Conservation (phyloP, 495 filamentous ascomycete species). For the Saxispiralis lemnorum region DNA sequence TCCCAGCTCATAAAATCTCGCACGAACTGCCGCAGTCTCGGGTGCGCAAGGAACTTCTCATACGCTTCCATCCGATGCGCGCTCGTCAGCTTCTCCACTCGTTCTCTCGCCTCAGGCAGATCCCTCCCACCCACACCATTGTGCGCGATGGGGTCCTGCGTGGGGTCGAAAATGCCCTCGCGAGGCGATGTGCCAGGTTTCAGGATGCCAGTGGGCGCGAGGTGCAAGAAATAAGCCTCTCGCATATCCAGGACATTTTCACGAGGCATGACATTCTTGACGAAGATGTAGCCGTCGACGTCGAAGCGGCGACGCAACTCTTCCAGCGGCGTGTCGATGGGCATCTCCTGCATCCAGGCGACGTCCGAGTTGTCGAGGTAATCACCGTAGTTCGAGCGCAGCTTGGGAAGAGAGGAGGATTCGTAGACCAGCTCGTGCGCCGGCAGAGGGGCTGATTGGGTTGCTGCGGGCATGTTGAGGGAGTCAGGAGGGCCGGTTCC, state of each 20-base stretch:
- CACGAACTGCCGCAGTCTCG: constrained; percentile 11
- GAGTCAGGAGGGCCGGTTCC: no score
- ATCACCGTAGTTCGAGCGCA: constrained; percentile 16
- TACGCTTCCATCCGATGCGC: constrained; percentile 14
- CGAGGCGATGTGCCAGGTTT: constrained; percentile 10
- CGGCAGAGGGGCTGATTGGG: constrained; percentile 9
- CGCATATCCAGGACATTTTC: constrained; percentile 14
- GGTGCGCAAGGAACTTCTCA: constrained; percentile 13
- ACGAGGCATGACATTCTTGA: constrained; percentile 13
- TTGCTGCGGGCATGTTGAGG: constrained; percentile 8
- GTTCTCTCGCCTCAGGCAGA: constrained; percentile 8
- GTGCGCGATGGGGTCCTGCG: constrained; percentile 12
- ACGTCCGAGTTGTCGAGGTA: constrained; percentile 11
- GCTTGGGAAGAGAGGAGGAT: constrained; percentile 15
- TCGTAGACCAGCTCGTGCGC: constrained; percentile 16
- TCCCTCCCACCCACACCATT: constrained; percentile 14
- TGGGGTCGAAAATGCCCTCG: constrained; percentile 16
- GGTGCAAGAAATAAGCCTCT: constrained; percentile 8
- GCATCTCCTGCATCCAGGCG: constrained; percentile 14
- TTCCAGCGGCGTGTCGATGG: constrained; percentile 23
- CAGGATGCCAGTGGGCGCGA: constrained; percentile 15
- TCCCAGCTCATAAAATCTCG: constrained; percentile 16
- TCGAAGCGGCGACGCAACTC: constrained; percentile 11
- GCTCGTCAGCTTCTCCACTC: constrained; percentile 3
- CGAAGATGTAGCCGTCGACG: constrained; percentile 15